A percentile compares a stretch with the other conserved stretches of the same genome.
Evolutionary conservation across 352 stramenopile genomes (phyloP).

Genomic region (Phytopythium kandeliae): DNA sequence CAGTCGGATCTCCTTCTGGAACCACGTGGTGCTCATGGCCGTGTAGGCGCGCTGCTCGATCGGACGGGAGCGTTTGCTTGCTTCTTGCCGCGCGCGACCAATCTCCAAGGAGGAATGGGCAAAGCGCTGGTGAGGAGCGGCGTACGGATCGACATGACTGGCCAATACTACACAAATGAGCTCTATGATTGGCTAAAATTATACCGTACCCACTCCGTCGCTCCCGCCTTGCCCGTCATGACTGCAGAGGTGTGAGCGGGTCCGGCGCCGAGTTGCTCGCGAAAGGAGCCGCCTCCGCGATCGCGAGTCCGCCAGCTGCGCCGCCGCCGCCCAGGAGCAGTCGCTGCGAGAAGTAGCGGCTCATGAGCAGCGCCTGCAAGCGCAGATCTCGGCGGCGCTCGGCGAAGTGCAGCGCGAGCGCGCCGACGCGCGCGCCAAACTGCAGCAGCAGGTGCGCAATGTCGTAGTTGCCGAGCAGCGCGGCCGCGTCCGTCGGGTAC

Average conservation of each 20-base stretch:
- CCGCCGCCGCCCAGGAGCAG: conserved; percentile 14
- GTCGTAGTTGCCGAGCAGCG: conserved; percentile 55
- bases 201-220: too few relatives aligned
- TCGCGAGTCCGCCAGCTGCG: not conserved
- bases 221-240: too few relatives aligned
- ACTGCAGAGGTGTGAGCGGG: not conserved
- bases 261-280: not conserved
- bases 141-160: too few relatives aligned
- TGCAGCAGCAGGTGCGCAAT: conserved; percentile 54
- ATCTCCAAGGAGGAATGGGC: too few relatives aligned
- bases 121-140: too few relatives aligned
- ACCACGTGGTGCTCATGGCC: conserved; percentile 52
- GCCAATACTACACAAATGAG: too few relatives aligned
- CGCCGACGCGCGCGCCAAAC: conserved; percentile 58
- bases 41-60: too few relatives aligned
- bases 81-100: too few relatives aligned
- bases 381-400: conserved; percentile 55
- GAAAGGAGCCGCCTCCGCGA: not conserved
- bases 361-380: conserved; percentile 58
- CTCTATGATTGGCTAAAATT: too few relatives aligned
- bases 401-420: conserved; percentile 66
- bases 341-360: conserved; percentile 62
- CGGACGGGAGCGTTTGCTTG: too few relatives aligned
- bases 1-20: conserved; percentile 85
- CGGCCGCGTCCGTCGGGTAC: conserved; percentile 63